Conservation (phyloP, 345 rosid genomes). For the Eucalyptus rudis region DNA sequence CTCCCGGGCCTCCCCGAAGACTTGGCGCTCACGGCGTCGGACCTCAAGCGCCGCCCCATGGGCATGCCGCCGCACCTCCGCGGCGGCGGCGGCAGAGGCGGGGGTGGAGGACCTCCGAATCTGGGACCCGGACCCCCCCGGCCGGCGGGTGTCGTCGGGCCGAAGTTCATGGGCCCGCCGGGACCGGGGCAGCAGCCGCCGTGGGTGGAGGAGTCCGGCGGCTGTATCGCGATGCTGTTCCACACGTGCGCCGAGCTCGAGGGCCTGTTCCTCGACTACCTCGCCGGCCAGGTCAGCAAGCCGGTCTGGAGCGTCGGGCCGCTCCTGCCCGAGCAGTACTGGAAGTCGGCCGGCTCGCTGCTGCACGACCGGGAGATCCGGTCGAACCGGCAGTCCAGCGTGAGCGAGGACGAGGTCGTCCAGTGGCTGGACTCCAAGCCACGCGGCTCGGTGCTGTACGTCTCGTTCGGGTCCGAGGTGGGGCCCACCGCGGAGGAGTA, state of each 20-base stretch:
- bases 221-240: slow-evolving; percentile 6
- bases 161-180: slow-evolving; percentile 9
- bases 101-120: background rate
- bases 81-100: background rate
- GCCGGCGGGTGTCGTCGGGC: background rate
- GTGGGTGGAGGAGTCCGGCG: slow-evolving; percentile 6
- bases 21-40: slow-evolving; percentile 3
- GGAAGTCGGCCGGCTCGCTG: slow-evolving; percentile 7
- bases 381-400: slow-evolving; percentile 4
- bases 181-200: slow-evolving; percentile 17
- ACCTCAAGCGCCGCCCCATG: background rate
- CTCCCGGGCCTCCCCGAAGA: slow-evolving; percentile 13
- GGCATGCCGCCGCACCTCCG: background rate
- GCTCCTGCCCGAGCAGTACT: slow-evolving; percentile 18
- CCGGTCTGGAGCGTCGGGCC: slow-evolving; percentile 40
- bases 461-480: slow-evolving; percentile 25
- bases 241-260: slow-evolving; percentile 32
- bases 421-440: slow-evolving; percentile 24
- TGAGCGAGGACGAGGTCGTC: slow-evolving; percentile 11
- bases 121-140: background rate
- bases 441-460: slow-evolving; percentile 17
- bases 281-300: slow-evolving; percentile 1
- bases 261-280: slow-evolving; percentile 8
- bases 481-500: slow-evolving; percentile 15
- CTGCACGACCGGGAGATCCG: slow-evolving; percentile 17